Conservation (phyloP, 805 yeast species). For the Ogataea methanolica region DNA sequence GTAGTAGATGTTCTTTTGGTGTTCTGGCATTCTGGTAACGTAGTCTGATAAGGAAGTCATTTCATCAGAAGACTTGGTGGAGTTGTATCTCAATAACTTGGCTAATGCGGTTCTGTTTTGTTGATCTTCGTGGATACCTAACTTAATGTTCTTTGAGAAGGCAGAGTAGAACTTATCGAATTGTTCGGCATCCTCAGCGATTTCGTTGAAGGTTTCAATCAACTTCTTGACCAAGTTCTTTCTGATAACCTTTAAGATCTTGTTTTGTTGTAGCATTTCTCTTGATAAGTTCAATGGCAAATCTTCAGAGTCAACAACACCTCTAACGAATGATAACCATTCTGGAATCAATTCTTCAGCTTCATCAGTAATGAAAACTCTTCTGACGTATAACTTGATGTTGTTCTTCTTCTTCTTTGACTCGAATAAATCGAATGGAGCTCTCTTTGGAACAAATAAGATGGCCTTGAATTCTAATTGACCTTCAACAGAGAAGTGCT, state of each 20-base stretch:
- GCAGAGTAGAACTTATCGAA: conserved; percentile 98
- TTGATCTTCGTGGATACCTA: conserved; percentile 98
- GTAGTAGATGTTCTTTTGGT: conserved; percentile 98
- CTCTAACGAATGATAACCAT: conserved; percentile 95
- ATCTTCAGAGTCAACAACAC: conserved; percentile 99
- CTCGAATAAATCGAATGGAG: conserved; percentile 98
- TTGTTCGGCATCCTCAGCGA: conserved; percentile 98
- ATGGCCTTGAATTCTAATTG: conserved; percentile 99
- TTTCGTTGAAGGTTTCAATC: conserved; percentile 98
- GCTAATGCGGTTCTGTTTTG: conserved; percentile 96
- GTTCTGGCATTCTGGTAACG: conserved; percentile 99
- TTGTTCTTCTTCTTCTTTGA: conserved; percentile 98
- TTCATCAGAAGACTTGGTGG: conserved; percentile 94
- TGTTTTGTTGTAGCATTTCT: conserved; percentile 99
- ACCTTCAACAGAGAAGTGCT: conserved; percentile 99
- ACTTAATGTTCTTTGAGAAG: conserved; percentile 95
- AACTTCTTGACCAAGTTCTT: conserved; percentile 98
- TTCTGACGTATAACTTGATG: conserved; percentile 97
- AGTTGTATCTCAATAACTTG: conserved; percentile 93
- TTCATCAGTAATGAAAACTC: conserved; percentile 99
- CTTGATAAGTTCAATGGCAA: conserved; percentile 99
- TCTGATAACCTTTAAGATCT: conserved; percentile 98
- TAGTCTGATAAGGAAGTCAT: conserved; percentile 92
- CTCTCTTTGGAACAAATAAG: conserved; percentile 96
- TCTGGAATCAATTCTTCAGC: conserved; percentile 99